Evolutionary conservation across 2,329 filamentous ascomycete genomes (phyloP).

Genomic region (Monosporascus sp.): DNA sequence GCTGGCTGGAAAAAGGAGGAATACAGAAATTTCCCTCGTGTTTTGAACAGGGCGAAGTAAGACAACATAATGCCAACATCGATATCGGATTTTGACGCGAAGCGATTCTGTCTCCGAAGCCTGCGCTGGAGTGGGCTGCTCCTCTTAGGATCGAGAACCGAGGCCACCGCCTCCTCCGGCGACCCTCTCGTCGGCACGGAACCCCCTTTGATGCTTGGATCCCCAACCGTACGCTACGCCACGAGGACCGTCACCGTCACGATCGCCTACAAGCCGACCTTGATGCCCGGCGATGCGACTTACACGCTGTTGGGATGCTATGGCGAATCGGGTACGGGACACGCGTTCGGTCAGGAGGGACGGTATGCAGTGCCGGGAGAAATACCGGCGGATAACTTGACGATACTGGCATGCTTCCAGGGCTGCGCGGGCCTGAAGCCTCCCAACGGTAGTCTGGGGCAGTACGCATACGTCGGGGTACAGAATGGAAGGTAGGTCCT

Average conservation of each 20-base stretch:
- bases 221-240: constrained; percentile 5
- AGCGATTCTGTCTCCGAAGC: constrained; percentile 10
- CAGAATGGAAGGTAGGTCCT: constrained; percentile 18
- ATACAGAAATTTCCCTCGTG: background rate
- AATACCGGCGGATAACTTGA: constrained; percentile 11
- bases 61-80: constrained; percentile 14
- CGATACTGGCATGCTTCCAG: constrained; percentile 15
- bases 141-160: constrained; percentile 11
- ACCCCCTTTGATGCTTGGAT: constrained; percentile 12
- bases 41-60: constrained; percentile 8
- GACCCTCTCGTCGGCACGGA: constrained; percentile 5
- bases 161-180: constrained; percentile 5
- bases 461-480: constrained; percentile 16
- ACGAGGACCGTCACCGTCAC: constrained; percentile 23
- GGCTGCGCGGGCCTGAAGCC: constrained; percentile 12
- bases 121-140: constrained; percentile 16
- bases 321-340: constrained; percentile 6
- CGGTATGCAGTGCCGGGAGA: constrained; percentile 8
- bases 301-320: constrained; percentile 22
- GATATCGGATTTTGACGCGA: constrained; percentile 11
- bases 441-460: background rate
- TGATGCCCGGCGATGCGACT: constrained; percentile 12
- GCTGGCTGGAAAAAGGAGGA: background rate
- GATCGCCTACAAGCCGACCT: constrained; percentile 20
- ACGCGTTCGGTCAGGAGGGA: constrained; percentile 16